Percentiles rank a stretch among this genome's conserved stretches.
Conservation (phyloP, 1,284 basidiomycete species). For the Pisolithus thermaeus region DNA sequence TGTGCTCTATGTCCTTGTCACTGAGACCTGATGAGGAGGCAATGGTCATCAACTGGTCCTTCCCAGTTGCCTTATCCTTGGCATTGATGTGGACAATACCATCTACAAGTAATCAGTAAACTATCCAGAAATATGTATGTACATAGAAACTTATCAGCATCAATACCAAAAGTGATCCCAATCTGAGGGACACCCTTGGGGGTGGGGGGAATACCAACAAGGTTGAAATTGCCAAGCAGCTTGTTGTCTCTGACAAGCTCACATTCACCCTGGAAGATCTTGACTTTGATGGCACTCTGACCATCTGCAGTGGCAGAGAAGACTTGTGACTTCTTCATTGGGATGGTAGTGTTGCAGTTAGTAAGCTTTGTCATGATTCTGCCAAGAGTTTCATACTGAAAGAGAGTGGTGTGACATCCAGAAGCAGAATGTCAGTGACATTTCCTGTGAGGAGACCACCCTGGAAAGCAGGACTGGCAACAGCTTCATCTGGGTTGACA, state of each 20-base stretch:
- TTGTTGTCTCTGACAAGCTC: too few species aligned
- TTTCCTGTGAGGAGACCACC: conserved; percentile 95
- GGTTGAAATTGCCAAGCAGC: too few species aligned
- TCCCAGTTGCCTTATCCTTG: too few species aligned
- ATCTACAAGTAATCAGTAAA: conserved; percentile 36
- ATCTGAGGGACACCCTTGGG: conserved; percentile 76
- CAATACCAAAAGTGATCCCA: conserved; percentile 98
- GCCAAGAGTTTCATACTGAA: conserved; percentile 97
- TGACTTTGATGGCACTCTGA: conserved; percentile 97
- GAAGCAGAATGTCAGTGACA: conserved; percentile 35
- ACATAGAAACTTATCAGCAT: conserved; percentile 62
- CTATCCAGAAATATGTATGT: not conserved
- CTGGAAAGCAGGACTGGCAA: conserved; percentile 86
- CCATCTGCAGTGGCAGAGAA: conserved; percentile 95
- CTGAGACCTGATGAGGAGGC: conserved; percentile 25
- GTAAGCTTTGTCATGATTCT: conserved; percentile 97
- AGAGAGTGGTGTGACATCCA: conserved; percentile 79
- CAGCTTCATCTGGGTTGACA: conserved; percentile 93
- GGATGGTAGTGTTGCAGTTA: conserved; percentile 98
- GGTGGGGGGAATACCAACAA: too few species aligned
- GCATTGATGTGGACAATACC: conserved; percentile 88
- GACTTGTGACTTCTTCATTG: conserved; percentile 97
- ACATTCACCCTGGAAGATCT: conserved; percentile 73
- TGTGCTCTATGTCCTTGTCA: conserved; percentile 96
- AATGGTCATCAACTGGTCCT: too few species aligned